A percentile compares a stretch with the other conserved stretches of the same genome.
Conservation (phyloP, 345 rosid genomes). For the Eutrema yunnanense region DNA sequence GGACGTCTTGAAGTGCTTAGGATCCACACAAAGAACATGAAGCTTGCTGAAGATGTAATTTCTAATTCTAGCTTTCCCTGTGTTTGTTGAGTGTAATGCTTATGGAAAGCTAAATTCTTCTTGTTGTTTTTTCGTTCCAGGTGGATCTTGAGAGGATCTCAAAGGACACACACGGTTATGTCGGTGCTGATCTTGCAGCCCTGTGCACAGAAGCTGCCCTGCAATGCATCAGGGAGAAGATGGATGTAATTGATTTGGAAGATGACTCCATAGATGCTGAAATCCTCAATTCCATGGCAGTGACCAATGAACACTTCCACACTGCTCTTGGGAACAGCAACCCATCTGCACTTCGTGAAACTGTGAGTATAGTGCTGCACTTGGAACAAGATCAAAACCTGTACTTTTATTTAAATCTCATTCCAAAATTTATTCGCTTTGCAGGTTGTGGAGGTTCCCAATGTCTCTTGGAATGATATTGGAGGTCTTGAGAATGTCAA, state of each 20-base stretch:
- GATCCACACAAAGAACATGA: conserved; percentile 98
- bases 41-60: conserved; percentile 79
- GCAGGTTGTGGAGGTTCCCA: conserved; percentile 97
- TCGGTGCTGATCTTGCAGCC: conserved; percentile 98
- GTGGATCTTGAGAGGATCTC: conserved; percentile 92
- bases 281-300: conserved; percentile 94
- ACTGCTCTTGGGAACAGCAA: conserved; percentile 90
- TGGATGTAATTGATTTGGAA: conserved; percentile 98
- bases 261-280: conserved; percentile 97
- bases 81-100: neutral
- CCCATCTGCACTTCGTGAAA: conserved; percentile 87
- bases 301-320: conserved; percentile 86
- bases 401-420: neutral
- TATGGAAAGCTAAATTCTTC: neutral
- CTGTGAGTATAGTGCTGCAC: conserved; percentile 42
- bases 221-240: conserved; percentile 97
- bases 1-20: conserved; percentile 99
- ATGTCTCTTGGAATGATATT: conserved; percentile 83
- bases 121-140: conserved; percentile 29
- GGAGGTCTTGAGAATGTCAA: conserved; percentile 97
- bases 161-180: conserved; percentile 97
- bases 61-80: neutral
- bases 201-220: conserved; percentile 96
- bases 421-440: neutral
- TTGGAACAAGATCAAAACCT: neutral